phyloP scores from a whole-genome alignment of 2,329 filamentous ascomycete genomes.

The Fusarium sp. region DNA sequence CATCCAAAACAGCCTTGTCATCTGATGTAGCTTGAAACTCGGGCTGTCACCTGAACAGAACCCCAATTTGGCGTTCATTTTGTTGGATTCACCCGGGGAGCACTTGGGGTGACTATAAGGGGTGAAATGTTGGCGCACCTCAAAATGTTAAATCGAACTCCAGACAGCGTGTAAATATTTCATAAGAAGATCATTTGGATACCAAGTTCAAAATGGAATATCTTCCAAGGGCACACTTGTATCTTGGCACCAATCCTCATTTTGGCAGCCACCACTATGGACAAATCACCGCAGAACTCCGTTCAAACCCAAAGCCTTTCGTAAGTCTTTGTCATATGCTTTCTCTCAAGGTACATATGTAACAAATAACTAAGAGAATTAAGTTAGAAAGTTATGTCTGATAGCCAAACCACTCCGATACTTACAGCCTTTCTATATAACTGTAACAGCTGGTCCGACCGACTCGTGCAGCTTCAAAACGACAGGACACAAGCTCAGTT shows the following conservation, averaged over 20 bases:
- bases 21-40: background rate
- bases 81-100: background rate
- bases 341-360: no score
- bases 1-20: background rate
- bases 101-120: rapidly evolving
- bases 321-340: no score
- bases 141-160: rapidly evolving
- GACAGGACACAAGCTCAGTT: background rate
- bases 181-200: background rate
- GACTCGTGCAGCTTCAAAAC: background rate
- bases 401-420: background rate
- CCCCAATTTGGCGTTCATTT: background rate
- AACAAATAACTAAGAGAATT: background rate
- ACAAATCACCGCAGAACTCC: background rate
- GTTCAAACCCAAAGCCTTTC: rapidly evolving
- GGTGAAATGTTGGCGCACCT: background rate
- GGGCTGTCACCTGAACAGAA: rapidly evolving
- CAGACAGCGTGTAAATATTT: background rate
- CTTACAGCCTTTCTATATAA: background rate
- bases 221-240: rapidly evolving
- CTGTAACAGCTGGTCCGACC: background rate
- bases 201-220: background rate
- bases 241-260: background rate
- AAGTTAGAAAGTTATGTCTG: rapidly evolving
- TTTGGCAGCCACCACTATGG: rapidly evolving